A percentile compares a stretch with the other conserved stretches of the same genome.
Evolutionary conservation across 257 asterid genomes (phyloP).

Genomic region (Paraleonurus japonicus): DNA sequence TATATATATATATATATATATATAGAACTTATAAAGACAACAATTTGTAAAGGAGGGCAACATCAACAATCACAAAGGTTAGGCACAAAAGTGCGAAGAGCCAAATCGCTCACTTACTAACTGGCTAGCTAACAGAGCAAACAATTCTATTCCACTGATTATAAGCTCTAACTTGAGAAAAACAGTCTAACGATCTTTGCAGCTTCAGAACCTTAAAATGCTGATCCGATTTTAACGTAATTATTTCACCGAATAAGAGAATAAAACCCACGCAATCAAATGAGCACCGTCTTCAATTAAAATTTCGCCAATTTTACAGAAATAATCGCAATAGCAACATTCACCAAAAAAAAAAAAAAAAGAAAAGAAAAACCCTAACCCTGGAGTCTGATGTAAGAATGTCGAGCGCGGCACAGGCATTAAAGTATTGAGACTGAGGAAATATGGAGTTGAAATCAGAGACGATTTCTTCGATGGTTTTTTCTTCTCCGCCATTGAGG

Average conservation of each 20-base stretch:
- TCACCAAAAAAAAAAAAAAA: neutral
- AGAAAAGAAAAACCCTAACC: slow-evolving; percentile 41
- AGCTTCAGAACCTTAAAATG: slow-evolving; percentile 11
- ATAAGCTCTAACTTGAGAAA: slow-evolving; percentile 13
- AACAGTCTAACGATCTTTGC: neutral
- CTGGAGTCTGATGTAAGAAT: slow-evolving; percentile 54
- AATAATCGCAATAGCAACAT: neutral
- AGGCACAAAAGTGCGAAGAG: slow-evolving; percentile 5
- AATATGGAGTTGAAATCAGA: slow-evolving; percentile 56
- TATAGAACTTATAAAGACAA: neutral
- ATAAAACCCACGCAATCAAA: neutral
- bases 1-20: too few relatives aligned
- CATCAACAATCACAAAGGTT: neutral
- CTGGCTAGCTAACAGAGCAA: neutral
- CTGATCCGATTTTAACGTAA: slow-evolving; percentile 16
- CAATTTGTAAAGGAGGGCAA: neutral
- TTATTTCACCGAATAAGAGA: neutral
- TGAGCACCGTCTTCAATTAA: neutral
- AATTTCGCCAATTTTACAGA: neutral
- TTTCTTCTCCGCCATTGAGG: slow-evolving; percentile 66
- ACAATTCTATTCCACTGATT: neutral
- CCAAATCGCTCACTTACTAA: neutral
- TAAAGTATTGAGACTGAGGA: slow-evolving; percentile 48
- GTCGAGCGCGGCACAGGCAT: slow-evolving; percentile 75
- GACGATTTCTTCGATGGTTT: slow-evolving; percentile 62